A percentile compares a stretch with the other conserved stretches of the same genome.
Conservation (phyloP, 495 filamentous ascomycete species). For the Hypoxylon intermedium region DNA sequence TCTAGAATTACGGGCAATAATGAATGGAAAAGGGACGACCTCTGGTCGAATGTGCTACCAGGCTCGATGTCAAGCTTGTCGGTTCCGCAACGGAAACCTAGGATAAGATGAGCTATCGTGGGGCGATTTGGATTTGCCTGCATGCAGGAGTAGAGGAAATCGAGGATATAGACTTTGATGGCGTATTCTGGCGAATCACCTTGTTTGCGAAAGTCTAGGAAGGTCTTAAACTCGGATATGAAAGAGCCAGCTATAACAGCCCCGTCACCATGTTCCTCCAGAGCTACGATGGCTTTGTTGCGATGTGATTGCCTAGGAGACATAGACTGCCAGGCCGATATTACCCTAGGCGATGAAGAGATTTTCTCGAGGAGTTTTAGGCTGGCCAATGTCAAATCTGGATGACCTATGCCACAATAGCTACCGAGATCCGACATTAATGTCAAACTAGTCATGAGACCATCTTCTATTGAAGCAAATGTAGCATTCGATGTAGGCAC, state of each 20-base stretch:
- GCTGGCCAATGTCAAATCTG: slow-evolving; percentile 75
- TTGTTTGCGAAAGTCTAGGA: slow-evolving; percentile 69
- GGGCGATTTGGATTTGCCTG: slow-evolving; percentile 71
- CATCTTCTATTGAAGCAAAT: slow-evolving; percentile 88
- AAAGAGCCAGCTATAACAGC: slow-evolving; percentile 73
- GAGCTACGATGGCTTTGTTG: slow-evolving; percentile 80
- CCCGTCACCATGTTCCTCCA: slow-evolving; percentile 73
- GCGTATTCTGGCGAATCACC: slow-evolving; percentile 69
- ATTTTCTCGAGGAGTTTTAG: slow-evolving; percentile 84
- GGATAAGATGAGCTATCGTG: slow-evolving; percentile 85
- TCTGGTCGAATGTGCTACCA: slow-evolving; percentile 68
- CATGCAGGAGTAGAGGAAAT: slow-evolving; percentile 81
- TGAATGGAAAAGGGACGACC: slow-evolving; percentile 80
- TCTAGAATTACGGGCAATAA: slow-evolving; percentile 71
- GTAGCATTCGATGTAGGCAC: slow-evolving; percentile 70
- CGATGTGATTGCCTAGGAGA: slow-evolving; percentile 60
- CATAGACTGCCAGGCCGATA: slow-evolving; percentile 61
- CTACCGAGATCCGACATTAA: slow-evolving; percentile 79
- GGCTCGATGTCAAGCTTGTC: slow-evolving; percentile 68
- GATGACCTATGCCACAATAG: slow-evolving; percentile 81
- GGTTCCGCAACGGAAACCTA: slow-evolving; percentile 81
- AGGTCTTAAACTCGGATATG: slow-evolving; percentile 65
- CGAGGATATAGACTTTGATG: slow-evolving; percentile 79
- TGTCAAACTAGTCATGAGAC: slow-evolving; percentile 77
- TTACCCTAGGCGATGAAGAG: slow-evolving; percentile 77